These are phyloP conservation scores for Didymella pomorum DNA, from an alignment of 2,329 filamentous ascomycete genomes.

Conservation along the genomic window DNA sequence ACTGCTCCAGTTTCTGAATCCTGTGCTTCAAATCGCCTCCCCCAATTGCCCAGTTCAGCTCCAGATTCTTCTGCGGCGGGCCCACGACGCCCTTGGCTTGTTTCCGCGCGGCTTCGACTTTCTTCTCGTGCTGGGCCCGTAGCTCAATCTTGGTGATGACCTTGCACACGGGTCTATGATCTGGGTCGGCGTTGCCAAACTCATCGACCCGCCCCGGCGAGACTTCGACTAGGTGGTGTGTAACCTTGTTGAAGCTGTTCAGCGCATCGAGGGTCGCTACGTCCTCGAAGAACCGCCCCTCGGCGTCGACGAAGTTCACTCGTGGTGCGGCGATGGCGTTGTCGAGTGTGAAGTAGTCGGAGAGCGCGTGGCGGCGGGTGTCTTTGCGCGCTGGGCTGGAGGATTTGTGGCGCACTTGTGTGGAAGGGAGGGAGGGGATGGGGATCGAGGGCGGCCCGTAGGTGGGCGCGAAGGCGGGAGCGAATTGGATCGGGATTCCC, in stretches of 20 bases:
- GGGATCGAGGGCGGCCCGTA: constrained; percentile 14
- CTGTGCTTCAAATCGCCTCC: constrained; percentile 74
- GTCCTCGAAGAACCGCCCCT: constrained; percentile 48
- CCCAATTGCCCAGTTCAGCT: constrained; percentile 89
- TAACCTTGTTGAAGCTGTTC: constrained; percentile 57
- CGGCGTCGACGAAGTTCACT: constrained; percentile 56
- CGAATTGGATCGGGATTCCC: constrained; percentile 31
- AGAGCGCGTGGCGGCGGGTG: constrained; percentile 48
- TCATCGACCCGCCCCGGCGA: constrained; percentile 37
- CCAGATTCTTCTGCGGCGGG: constrained; percentile 72
- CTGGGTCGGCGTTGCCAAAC: constrained; percentile 51
- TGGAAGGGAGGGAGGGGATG: constrained; percentile 19
- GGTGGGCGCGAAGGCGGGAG: constrained; percentile 27
- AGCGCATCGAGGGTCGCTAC: constrained; percentile 52
- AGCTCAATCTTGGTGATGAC: constrained; percentile 67
- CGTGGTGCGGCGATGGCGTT: constrained; percentile 56
- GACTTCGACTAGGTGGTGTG: constrained; percentile 62
- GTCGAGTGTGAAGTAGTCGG: constrained; percentile 56
- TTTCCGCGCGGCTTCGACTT: constrained; percentile 54
- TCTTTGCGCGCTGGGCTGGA: constrained; percentile 37
- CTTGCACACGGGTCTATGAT: constrained; percentile 69
- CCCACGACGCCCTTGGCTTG: constrained; percentile 43
- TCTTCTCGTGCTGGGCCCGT: constrained; percentile 56
- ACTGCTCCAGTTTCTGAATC: constrained; percentile 63
- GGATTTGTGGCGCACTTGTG: constrained; percentile 30